These are phyloP conservation scores for Plectranthus barbatus DNA, from an alignment of 257 asterid genomes.

Conservation along the genomic window DNA sequence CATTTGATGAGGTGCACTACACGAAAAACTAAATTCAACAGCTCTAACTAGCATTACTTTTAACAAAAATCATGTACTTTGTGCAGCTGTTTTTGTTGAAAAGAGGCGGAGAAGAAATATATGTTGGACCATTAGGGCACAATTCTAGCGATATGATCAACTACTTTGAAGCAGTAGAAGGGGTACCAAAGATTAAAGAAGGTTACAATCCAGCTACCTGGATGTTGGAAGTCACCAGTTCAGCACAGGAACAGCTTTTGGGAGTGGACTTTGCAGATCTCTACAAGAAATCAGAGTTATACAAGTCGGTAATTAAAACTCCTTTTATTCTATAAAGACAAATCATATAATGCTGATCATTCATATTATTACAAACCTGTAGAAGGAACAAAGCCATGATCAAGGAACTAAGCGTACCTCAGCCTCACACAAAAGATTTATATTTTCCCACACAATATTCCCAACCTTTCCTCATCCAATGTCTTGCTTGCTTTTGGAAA, in stretches of 20 bases:
- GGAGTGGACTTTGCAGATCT: constrained; percentile 43
- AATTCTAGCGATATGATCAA: constrained; percentile 38
- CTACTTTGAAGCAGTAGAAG: constrained; percentile 41
- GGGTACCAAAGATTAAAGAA: constrained; percentile 37
- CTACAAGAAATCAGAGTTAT: constrained; percentile 40
- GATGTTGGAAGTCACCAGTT: constrained; percentile 55
- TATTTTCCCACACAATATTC: constrained; percentile 47
- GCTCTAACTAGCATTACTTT: not conserved
- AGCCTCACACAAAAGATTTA: constrained; percentile 55
- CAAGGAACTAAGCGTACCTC: constrained; percentile 53
- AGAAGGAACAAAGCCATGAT: constrained; percentile 67
- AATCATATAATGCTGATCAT: not conserved
- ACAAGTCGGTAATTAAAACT: constrained; percentile 27
- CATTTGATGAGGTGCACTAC: constrained; percentile 44
- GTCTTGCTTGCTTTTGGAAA: constrained; percentile 82
- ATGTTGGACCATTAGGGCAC: constrained; percentile 43
- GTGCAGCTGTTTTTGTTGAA: constrained; percentile 52
- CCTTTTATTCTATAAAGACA: not conserved
- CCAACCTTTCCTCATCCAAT: constrained; percentile 52
- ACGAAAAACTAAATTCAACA: not conserved
- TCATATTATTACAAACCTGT: not conserved
- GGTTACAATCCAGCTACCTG: constrained; percentile 67
- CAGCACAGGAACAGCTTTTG: constrained; percentile 35
- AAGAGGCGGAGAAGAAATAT: constrained; percentile 54
- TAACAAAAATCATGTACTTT: not conserved